Evolutionary conservation across 2,329 filamentous ascomycete genomes (phyloP), one percentile per base, ranked within the genome.

Genomic region (Monosporascus sp.): DNA sequence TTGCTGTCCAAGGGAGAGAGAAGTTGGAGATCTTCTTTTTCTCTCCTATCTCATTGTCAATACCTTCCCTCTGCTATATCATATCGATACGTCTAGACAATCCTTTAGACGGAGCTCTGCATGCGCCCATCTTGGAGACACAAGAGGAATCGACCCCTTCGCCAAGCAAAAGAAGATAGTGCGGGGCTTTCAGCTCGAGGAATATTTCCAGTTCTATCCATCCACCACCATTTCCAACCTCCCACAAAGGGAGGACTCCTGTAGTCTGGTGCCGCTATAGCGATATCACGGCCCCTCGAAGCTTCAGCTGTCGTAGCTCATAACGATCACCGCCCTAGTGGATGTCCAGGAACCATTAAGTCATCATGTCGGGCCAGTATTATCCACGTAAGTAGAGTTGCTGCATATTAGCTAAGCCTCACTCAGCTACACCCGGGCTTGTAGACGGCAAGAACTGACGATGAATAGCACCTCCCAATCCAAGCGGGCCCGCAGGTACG

Each of bases 341-440:
- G 22, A 27, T 14, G 14, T 17, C 22, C 26, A 17, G 17, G 22
- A 17, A 38, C 47, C 14, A 38, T 27, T 34, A n/a, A 34, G 17
- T 31, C 22, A 59, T 56, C 56, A 77, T 78, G 71, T 74, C 74
- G 54, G 66, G 65, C 49, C 71, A 74, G 52, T 79, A 73, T 60
- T 79, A 78, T 63, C 76, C 77, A 56, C 77, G 76, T 78, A 66
- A 64, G 75, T 66, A 41, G 44, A 45, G 46, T 41, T 7, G 38
- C 49, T 53, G 38, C 40, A 40, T 14, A 34, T 5, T 34, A 5
- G 31, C 31, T 34, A 34, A 5, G 31, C 31, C 9, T 34, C 31
- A 11, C 31, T 45, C 27, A 44, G 31, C 49, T 31, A 49, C 38
- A 37, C 52, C 48, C 54, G 52, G 53, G 52, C 11, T 52, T 38